These are phyloP conservation scores for Lichenothelia convexa DNA, from an alignment of 495 filamentous ascomycete species.

Conservation along the genomic window DNA sequence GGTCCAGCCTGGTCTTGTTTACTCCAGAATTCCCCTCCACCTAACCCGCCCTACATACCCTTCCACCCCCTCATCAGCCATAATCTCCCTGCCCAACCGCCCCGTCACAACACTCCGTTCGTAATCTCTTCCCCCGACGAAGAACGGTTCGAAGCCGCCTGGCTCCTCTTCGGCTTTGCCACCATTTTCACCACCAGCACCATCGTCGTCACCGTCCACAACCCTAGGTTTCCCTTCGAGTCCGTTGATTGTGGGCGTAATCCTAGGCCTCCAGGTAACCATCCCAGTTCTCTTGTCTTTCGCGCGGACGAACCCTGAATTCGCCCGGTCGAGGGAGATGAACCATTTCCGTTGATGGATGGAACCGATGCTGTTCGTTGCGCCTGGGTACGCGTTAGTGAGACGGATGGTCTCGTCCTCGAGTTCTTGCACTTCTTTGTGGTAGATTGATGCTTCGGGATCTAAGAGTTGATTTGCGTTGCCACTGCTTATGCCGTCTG, in stretches of 20 bases:
- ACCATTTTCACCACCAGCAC: conserved; percentile 10
- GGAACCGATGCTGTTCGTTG: conserved; percentile 41
- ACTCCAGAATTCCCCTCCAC: conserved; percentile 39
- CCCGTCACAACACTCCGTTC: conserved; percentile 49
- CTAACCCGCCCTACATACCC: conserved; percentile 34
- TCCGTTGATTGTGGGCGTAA: no score
- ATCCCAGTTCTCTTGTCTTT: no score
- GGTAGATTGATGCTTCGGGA: no score
- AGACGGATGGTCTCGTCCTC: conserved; percentile 33
- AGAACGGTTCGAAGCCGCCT: conserved; percentile 34
- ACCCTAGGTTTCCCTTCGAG: no score
- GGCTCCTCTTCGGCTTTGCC: conserved; percentile 2
- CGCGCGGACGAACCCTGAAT: conserved; percentile 31
- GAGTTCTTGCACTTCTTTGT: no score
- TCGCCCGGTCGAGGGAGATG: conserved; percentile 33
- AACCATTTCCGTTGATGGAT: conserved; percentile 48
- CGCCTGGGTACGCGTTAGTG: conserved; percentile 46
- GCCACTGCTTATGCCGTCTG: no score
- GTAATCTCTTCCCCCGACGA: conserved; percentile 34
- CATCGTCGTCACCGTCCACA: no score
- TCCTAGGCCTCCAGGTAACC: no score
- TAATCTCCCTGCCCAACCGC: conserved; percentile 33
- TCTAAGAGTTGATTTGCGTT: no score
- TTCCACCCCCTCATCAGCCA: conserved; percentile 38
- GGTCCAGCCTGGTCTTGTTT: no score